Base-by-base conservation (phyloP, 2,329 filamentous ascomycete species). In the Fusarium sp. region DNA sequence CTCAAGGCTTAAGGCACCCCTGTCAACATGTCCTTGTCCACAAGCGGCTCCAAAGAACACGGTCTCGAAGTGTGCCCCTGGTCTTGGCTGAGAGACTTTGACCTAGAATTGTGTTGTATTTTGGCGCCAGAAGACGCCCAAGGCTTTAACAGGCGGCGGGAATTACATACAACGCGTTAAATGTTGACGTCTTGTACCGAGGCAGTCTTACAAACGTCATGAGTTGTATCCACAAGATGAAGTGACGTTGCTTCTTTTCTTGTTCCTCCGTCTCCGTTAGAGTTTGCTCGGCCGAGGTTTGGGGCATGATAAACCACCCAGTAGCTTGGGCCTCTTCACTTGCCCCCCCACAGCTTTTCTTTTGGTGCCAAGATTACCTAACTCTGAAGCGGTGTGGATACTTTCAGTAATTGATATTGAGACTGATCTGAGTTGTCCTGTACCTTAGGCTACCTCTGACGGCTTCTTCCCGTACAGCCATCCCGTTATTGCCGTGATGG, bases 401-500 rank as follows among this genome's bases (percentile, higher is more conserved):
- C 49, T 52, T 45, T 35, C 19, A 41, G 37, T 39, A 24, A 28
- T 35, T 20, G 28, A 11, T 30, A 30, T 6, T 13, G 28, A 30
- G 26, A 28, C 7, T 26, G 24, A 26, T 28, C 26, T 28, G 9
- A 28, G 26, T 30, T 30, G 28, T 30, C 10, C 30, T 33, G 30
- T 14, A 33, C 30, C 9, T 14, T 37, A 40, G 51, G 19, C 44
- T 46, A 11, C 44, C 24, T 30, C 8, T 62, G 30, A 45, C 60
- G 47, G 52, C 46, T 58, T 68, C 48, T 44, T 65, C 60, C 67
- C 53, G 53, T 49, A 41, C 39, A 62, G 62, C 64, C 64, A 56
- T 62, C 54, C 67, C 67, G 67, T 68, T 61, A 53, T 55, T 56
- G 37, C 60, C 60, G 50, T 45, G 50, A 68, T n/a, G 52, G 46